phyloP scores from a whole-genome alignment of 805 yeast species.

The Komagataella pseudopastoris region DNA sequence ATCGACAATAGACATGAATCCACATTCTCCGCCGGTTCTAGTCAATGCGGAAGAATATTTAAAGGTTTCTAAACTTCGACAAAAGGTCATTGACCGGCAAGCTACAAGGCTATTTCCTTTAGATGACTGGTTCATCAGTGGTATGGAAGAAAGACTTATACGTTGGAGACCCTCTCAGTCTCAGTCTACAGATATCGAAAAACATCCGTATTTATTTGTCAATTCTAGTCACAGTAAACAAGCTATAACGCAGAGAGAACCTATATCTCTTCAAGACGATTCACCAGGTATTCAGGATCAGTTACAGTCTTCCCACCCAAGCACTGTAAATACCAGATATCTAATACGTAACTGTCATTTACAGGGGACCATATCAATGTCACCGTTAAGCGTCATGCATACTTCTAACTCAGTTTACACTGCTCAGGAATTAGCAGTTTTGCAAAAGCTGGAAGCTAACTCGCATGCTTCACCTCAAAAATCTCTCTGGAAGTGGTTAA shows the following conservation, averaged over 20 bases:
- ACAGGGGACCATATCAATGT: background rate
- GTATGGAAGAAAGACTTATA: constrained; percentile 22
- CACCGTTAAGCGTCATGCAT: background rate
- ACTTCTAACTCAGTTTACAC: background rate
- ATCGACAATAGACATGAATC: background rate
- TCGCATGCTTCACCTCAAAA: background rate
- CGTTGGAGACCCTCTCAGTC: constrained; percentile 21
- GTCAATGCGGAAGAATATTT: constrained; percentile 7
- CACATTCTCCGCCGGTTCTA: constrained; percentile 11
- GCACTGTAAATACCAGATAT: background rate
- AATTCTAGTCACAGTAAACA: no score
- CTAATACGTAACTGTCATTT: background rate
- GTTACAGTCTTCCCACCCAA: background rate
- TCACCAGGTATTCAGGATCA: background rate
- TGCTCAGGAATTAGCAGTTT: background rate
- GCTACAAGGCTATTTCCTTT: constrained; percentile 15
- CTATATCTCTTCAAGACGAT: background rate
- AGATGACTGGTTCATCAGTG: constrained; percentile 10
- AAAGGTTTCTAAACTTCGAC: constrained; percentile 10
- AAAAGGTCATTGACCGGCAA: constrained; percentile 15
- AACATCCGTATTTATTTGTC: background rate
- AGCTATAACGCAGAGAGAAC: background rate
- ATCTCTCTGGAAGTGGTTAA: background rate
- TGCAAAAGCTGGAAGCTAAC: background rate
- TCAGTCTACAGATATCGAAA: constrained; percentile 7